These are phyloP conservation scores for Neofusicoccum ribis DNA, from an alignment of 2,329 filamentous ascomycete genomes.

Conservation along the genomic window DNA sequence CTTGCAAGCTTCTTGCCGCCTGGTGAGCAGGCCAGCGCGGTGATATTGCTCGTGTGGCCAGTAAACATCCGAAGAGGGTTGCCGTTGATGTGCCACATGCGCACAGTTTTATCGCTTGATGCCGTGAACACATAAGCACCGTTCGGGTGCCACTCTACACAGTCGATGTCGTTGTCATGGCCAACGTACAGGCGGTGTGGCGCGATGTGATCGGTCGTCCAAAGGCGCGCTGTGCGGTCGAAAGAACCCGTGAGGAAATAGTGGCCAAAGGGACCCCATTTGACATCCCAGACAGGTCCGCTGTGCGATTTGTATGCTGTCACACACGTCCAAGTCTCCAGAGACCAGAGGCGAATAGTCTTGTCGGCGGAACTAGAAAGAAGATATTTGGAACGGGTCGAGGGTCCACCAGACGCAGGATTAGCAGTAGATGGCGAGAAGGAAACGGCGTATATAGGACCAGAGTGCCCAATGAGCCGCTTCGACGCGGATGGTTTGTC, in stretches of 20 bases:
- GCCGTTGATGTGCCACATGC: slow-evolving; percentile 97
- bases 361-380: slow-evolving; percentile 86
- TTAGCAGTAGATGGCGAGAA: slow-evolving; percentile 73
- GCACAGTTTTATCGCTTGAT: slow-evolving; percentile 87
- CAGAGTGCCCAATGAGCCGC: slow-evolving; percentile 81
- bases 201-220: slow-evolving; percentile 90
- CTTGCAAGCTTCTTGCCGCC: slow-evolving; percentile 90
- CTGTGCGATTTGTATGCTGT: slow-evolving; percentile 94
- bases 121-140: slow-evolving; percentile 91
- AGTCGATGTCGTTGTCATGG: slow-evolving; percentile 90
- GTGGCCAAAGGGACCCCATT: slow-evolving; percentile 90
- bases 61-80: slow-evolving; percentile 88
- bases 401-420: slow-evolving; percentile 49
- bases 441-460: slow-evolving; percentile 82
- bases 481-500: slow-evolving; percentile 63
- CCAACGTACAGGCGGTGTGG: slow-evolving; percentile 86
- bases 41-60: slow-evolving; percentile 86
- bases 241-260: slow-evolving; percentile 89
- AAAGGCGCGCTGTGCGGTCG: slow-evolving; percentile 87
- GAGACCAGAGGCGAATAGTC: slow-evolving; percentile 86
- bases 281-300: slow-evolving; percentile 82
- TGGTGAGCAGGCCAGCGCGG: slow-evolving; percentile 78
- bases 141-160: slow-evolving; percentile 92
- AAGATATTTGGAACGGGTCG: slow-evolving; percentile 70
- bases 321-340: slow-evolving; percentile 88